Evolutionary conservation across 495 filamentous ascomycete genomes (phyloP).

Genomic region (Penicillium antarcticum): DNA sequence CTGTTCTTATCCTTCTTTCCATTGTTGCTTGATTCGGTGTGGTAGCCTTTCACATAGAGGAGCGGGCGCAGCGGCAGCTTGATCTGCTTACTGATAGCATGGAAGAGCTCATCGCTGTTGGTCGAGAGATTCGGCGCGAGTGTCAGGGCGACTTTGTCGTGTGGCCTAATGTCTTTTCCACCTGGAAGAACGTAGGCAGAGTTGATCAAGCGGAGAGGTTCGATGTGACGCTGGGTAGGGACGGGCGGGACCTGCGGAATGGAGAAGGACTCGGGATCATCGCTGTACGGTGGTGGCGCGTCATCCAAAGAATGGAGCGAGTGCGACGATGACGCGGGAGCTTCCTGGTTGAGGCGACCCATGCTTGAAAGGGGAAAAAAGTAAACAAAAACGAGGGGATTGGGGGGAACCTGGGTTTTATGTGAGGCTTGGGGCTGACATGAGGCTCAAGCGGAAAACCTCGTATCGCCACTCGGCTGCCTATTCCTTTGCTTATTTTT

Average conservation of each 20-base stretch:
- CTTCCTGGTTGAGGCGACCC: conserved; percentile 16
- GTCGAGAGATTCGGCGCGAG: conserved; percentile 24
- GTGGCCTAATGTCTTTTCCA: not conserved
- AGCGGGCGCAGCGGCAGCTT: conserved; percentile 34
- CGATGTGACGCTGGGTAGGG: not conserved
- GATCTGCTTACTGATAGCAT: conserved; percentile 27
- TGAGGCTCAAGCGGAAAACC: no score
- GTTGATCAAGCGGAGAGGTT: conserved; percentile 13
- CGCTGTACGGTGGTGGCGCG: conserved; percentile 24
- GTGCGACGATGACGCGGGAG: conserved; percentile 17
- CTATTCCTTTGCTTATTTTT: no score
- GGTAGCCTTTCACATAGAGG: conserved; percentile 31
- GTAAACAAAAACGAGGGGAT: no score
- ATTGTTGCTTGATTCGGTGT: conserved; percentile 24
- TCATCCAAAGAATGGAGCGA: conserved; percentile 23
- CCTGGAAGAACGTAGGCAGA: conserved; percentile 22
- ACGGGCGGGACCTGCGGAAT: not conserved
- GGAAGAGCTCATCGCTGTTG: conserved; percentile 21
- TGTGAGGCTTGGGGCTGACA: no score
- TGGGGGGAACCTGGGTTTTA: no score
- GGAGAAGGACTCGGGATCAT: conserved; percentile 13
- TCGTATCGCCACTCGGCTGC: no score
- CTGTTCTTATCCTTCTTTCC: conserved; percentile 27
- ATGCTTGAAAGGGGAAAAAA: not conserved
- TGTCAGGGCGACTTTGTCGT: conserved; percentile 19